Base-by-base conservation (phyloP, 176 grass and related monocot genomes). In the Carex myosuroides region DNA sequence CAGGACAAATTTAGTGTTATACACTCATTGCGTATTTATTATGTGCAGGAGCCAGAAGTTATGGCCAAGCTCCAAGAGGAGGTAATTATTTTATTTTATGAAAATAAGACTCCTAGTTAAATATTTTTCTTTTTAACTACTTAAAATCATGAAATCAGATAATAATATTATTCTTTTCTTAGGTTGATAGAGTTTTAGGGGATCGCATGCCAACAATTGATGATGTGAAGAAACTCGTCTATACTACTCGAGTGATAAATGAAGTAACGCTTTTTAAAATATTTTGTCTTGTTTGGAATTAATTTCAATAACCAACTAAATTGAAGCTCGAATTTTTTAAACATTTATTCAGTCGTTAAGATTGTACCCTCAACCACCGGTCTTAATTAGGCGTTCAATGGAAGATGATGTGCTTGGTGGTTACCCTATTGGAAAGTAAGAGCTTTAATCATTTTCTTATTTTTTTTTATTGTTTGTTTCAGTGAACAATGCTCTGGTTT, bases 171-270 rank as follows among this genome's bases (percentile, higher is more conserved):
- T 79, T 37, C 60, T 68, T 64, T 90, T 48, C 8, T 21, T 85
- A 98, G 96, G 96, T 77, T 88, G 96, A 98, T 91, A 90, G 55
- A 80, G 81, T 98, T 87, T 81, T 98, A 79, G 93, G 93, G 6
- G 96, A 98, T 50, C 79, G 81, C 84, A 65, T 89, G 39, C 96
- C 92, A 72, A 98, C 87, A 79, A 85, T 95, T 78, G 93, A 92
- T 42, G 91, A 98, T 60, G 86, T 98, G 77, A 95, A 93, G 70
- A 98, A 98, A 88, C 77, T 98, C 18, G 91, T 93, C 53, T 95
- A 98, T 78, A 95, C 93, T 35, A 92, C 96, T 83, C 76, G 96
- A 65, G 93, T 98, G 76, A 98, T 98, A 80, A 98, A 95, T 75
- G 96, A 95, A 89, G 96, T 98, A 70, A 22, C 63, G 72, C 13